phyloP scores from a whole-genome alignment of 2,329 filamentous ascomycete genomes.

The Claviceps citrina region DNA sequence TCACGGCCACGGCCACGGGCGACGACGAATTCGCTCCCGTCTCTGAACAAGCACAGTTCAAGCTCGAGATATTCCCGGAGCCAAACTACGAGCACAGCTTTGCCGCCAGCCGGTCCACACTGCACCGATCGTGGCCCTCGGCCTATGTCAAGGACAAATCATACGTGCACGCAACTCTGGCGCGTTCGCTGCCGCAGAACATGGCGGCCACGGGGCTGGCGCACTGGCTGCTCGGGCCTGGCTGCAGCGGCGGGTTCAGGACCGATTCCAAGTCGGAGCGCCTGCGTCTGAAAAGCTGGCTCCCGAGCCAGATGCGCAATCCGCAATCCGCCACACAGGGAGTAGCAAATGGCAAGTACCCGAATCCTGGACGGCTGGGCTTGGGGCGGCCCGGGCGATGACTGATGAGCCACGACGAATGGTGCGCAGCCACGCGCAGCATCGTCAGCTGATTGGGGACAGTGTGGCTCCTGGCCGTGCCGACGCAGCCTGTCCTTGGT shows the following conservation, averaged over 20 bases:
- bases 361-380: no score
- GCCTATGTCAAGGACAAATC: constrained; percentile 17
- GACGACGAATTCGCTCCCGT: not conserved
- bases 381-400: no score
- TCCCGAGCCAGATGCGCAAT: constrained; percentile 12
- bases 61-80: constrained; percentile 25
- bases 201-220: constrained; percentile 24
- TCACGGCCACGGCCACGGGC: not conserved
- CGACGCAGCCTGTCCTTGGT: no score
- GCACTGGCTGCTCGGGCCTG: constrained; percentile 25
- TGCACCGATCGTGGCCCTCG: constrained; percentile 28
- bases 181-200: constrained; percentile 23
- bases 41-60: constrained; percentile 21
- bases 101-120: constrained; percentile 19
- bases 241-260: constrained; percentile 2
- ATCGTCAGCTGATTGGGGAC: no score
- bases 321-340: no score
- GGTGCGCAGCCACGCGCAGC: no score
- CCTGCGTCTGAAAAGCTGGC: constrained; percentile 11
- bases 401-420: no score
- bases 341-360: no score
- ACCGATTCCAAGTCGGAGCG: constrained; percentile 8
- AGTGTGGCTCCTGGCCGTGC: no score
- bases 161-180: constrained; percentile 23
- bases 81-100: constrained; percentile 25